Evolutionary conservation across 352 stramenopile genomes (phyloP).

Genomic region (Peronospora destructor): DNA sequence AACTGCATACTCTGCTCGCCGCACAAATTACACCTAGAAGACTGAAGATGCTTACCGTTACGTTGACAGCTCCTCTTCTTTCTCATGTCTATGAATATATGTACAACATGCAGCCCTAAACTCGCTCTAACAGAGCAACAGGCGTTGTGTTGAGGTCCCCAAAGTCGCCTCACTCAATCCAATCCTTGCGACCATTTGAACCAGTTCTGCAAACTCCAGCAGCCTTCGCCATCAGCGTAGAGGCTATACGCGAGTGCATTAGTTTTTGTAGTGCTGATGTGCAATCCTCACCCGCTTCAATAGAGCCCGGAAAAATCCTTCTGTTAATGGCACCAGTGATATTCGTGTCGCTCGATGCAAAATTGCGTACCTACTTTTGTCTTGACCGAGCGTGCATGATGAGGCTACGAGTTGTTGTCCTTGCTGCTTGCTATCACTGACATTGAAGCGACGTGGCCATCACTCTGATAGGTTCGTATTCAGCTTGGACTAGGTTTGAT

Average conservation of each 20-base stretch:
- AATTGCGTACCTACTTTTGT: constrained; percentile 65
- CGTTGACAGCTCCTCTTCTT: constrained; percentile 13
- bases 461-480: constrained; percentile 5
- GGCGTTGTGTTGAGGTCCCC: constrained; percentile 54
- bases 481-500: constrained; percentile 1
- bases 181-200: constrained; percentile 45
- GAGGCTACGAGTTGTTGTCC: not conserved
- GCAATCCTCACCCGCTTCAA: constrained; percentile 42
- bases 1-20: constrained; percentile 44
- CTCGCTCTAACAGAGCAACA: constrained; percentile 47
- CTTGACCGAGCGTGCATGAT: constrained; percentile 43
- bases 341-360: constrained; percentile 42
- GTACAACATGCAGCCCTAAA: constrained; percentile 44
- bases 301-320: constrained; percentile 49
- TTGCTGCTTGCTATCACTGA: not conserved
- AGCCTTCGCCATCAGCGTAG: constrained; percentile 50
- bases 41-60: not conserved
- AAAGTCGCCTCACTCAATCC: constrained; percentile 53
- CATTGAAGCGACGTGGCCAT: constrained; percentile 14
- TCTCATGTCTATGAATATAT: constrained; percentile 46
- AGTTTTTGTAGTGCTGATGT: constrained; percentile 40
- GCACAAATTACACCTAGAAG: constrained; percentile 44
- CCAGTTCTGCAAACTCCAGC: constrained; percentile 57
- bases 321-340: constrained; percentile 57
- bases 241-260: constrained; percentile 45